Evolutionary conservation across 495 filamentous ascomycete genomes (phyloP).

Genomic region (Pyrenopolyporus hunteri): DNA sequence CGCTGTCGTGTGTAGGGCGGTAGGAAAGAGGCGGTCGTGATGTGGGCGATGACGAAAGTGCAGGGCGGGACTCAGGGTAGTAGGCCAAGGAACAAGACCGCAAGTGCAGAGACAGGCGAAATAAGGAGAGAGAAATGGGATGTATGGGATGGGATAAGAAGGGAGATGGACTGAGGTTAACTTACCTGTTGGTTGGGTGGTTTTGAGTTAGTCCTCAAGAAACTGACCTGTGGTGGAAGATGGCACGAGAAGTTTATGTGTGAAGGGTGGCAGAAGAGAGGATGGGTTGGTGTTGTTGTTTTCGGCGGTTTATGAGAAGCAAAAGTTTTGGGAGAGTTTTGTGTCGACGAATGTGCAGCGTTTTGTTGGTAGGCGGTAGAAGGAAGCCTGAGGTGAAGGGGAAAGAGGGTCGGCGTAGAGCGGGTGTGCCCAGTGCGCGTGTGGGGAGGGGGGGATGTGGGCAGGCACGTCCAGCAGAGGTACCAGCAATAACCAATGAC

Average conservation of each 20-base stretch:
- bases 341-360: constrained; percentile 57
- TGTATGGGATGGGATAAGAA: not conserved
- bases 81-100: constrained; percentile 37
- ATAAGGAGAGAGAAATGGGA: constrained; percentile 2
- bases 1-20: constrained; percentile 30
- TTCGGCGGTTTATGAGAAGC: constrained; percentile 46
- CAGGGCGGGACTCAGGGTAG: constrained; percentile 38
- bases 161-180: constrained; percentile 1
- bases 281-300: constrained; percentile 42
- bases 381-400: constrained; percentile 31
- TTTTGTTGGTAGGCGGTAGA: constrained; percentile 33
- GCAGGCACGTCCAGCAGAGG: not conserved
- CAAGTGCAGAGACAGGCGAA: constrained; percentile 22
- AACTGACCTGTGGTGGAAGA: constrained; percentile 39
- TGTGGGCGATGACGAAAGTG: constrained; percentile 40
- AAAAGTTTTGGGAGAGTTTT: constrained; percentile 49
- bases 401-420: constrained; percentile 19
- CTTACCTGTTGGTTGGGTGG: constrained; percentile 26
- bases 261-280: constrained; percentile 34
- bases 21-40: constrained; percentile 28
- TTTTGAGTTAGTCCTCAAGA: constrained; percentile 12
- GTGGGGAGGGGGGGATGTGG: constrained; percentile 15
- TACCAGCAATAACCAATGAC: not conserved
- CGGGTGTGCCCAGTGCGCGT: constrained; percentile 22
- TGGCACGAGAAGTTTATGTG: constrained; percentile 44